Evolutionary conservation across 495 filamentous ascomycete species (phyloP).

Genomic region (Thozetella sp.): DNA sequence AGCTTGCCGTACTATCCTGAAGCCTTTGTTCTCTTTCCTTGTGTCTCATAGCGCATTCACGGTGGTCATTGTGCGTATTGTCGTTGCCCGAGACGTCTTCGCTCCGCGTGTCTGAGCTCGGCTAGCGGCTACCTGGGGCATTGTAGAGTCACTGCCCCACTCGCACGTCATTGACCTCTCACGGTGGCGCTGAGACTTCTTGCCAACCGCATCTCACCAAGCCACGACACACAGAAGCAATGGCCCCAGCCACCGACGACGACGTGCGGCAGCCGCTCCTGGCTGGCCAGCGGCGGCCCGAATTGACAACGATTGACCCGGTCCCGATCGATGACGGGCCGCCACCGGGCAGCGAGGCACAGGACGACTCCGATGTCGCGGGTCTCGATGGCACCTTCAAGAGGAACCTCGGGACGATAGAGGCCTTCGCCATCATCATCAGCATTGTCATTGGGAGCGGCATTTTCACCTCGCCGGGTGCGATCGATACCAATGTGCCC

Average conservation of each 20-base stretch:
- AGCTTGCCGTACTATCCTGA: too few relatives aligned
- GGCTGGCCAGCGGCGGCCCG: conserved; percentile 15
- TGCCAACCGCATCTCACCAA: background rate
- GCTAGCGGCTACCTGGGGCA: too few relatives aligned
- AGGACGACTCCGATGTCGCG: background rate
- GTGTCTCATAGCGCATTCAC: too few relatives aligned
- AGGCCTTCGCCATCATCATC: conserved; percentile 57
- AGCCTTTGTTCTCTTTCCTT: too few relatives aligned
- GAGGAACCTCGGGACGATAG: conserved; percentile 47
- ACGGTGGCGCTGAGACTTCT: too few relatives aligned
- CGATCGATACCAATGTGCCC: conserved; percentile 57
- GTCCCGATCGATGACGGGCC: conserved; percentile 6
- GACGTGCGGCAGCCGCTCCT: conserved; percentile 22
- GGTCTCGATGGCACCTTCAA: conserved; percentile 36
- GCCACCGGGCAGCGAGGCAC: background rate
- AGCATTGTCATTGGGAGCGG: conserved; percentile 59
- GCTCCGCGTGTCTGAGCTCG: too few relatives aligned
- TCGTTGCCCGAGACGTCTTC: too few relatives aligned
- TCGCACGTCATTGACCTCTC: background rate
- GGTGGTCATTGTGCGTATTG: too few relatives aligned
- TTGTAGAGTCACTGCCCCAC: background rate
- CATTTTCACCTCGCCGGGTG: conserved; percentile 57
- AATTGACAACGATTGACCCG: background rate
- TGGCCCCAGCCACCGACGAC: background rate
- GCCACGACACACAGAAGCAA: background rate